These are phyloP conservation scores for Arachis hypogaea DNA, from an alignment of 306 rosid species.

Conservation along the genomic window DNA sequence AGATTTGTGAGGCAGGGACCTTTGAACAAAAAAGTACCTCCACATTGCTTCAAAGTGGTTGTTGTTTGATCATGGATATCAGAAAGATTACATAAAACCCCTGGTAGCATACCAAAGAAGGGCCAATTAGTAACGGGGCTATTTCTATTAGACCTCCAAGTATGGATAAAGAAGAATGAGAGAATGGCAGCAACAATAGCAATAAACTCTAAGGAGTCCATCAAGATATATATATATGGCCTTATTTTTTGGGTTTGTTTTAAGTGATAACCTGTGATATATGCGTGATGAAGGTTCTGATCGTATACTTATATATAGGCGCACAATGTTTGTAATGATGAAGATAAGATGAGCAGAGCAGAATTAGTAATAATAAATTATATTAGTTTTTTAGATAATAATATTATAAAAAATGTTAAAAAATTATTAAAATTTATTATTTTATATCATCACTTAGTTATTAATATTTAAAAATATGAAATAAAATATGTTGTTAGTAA, in stretches of 20 bases:
- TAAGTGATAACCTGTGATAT: too few species aligned
- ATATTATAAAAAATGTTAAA: too few species aligned
- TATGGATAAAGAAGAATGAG: background rate
- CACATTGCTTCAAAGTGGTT: background rate
- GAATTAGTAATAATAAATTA: too few species aligned
- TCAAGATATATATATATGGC: background rate
- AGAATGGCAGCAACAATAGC: background rate
- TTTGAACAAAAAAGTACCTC: conserved; percentile 1
- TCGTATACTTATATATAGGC: too few species aligned
- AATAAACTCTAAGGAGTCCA: background rate
- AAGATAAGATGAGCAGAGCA: too few species aligned
- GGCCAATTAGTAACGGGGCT: conserved; percentile 3
- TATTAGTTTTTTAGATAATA: too few species aligned
- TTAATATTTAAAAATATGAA: too few species aligned
- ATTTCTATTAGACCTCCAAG: conserved; percentile 5
- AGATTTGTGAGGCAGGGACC: conserved; percentile 38
- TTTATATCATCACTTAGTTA: too few species aligned
- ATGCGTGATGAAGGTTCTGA: too few species aligned
- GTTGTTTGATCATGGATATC: conserved; percentile 20
- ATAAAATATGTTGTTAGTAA: too few species aligned
- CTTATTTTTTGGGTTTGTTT: background rate
- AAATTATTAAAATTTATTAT: too few species aligned
- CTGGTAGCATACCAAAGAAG: conserved; percentile 34
- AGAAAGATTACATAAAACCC: background rate
- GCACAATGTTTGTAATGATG: too few species aligned